These are phyloP conservation scores for Pseudogymnoascus sp. DNA, from an alignment of 2,329 filamentous ascomycete species.

Conservation along the genomic window DNA sequence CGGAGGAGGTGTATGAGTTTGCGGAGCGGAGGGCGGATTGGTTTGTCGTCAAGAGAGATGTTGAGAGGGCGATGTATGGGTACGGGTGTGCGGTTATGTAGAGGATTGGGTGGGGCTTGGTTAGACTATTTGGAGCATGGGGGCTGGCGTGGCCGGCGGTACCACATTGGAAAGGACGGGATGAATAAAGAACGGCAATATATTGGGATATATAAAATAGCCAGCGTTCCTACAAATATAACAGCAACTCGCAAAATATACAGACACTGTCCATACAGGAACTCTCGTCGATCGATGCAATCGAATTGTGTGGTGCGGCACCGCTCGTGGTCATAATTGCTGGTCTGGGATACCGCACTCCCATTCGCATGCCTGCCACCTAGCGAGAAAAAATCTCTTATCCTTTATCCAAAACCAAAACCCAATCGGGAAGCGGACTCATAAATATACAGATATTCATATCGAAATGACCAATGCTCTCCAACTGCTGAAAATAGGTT, in stretches of 20 bases:
- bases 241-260: background rate
- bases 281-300: background rate
- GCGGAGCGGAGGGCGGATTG: conserved; percentile 90
- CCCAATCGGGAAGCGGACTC: no score
- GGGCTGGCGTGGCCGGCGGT: background rate
- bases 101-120: conserved; percentile 17
- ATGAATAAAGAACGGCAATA: background rate
- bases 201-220: background rate
- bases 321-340: background rate
- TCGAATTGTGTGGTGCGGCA: background rate
- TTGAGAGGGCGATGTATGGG: conserved; percentile 96
- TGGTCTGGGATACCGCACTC: no score
- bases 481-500: no score
- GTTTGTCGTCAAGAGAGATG: conserved; percentile 79
- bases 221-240: background rate
- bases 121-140: background rate
- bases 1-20: conserved; percentile 97
- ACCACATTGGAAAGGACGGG: background rate
- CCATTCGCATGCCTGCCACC: no score
- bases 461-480: no score
- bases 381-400: background rate
- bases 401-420: background rate
- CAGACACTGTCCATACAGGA: background rate
- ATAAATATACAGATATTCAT: no score
- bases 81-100: conserved; percentile 83